These are phyloP conservation scores for Pseudocercospora musae DNA, from an alignment of 2,329 filamentous ascomycete species.

Conservation along the genomic window DNA sequence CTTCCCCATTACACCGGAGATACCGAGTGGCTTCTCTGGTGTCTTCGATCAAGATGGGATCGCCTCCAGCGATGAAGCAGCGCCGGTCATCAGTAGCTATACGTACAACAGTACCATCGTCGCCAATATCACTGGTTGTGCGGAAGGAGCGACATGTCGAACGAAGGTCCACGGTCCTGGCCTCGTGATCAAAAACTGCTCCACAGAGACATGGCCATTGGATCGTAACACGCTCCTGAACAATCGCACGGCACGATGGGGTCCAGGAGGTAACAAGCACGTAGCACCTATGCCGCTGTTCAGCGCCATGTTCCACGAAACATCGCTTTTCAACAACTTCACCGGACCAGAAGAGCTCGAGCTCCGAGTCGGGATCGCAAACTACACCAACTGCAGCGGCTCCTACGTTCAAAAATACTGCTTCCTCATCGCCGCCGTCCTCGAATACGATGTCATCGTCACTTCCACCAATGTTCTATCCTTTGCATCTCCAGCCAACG, in stretches of 20 bases:
- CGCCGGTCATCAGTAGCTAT: not conserved
- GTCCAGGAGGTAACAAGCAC: not conserved
- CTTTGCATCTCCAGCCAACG: not conserved
- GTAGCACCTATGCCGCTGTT: conserved; percentile 5
- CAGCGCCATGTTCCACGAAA: not conserved
- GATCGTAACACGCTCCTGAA: not conserved
- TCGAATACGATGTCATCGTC: conserved; percentile 15
- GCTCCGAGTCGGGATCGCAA: conserved; percentile 5
- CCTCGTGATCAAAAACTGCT: conserved; percentile 1
- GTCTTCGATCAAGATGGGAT: not conserved
- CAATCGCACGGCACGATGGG: conserved; percentile 1
- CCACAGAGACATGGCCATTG: conserved; percentile 2
- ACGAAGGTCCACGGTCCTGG: conserved; percentile 1
- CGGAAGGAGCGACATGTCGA: not conserved
- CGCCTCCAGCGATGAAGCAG: not conserved
- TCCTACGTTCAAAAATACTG: conserved; percentile 11
- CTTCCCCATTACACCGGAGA: conserved; percentile 10
- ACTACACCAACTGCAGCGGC: conserved; percentile 5
- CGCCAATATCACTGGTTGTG: conserved; percentile 4
- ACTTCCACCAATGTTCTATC: conserved; percentile 1
- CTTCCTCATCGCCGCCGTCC: conserved; percentile 11
- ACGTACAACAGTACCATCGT: conserved; percentile 3
- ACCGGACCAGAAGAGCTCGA: conserved; percentile 4
- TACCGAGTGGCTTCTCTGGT: conserved; percentile 14
- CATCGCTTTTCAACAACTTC: not conserved